Base-by-base conservation (phyloP, 176 grass and related monocot species). In the Avena eriantha region DNA sequence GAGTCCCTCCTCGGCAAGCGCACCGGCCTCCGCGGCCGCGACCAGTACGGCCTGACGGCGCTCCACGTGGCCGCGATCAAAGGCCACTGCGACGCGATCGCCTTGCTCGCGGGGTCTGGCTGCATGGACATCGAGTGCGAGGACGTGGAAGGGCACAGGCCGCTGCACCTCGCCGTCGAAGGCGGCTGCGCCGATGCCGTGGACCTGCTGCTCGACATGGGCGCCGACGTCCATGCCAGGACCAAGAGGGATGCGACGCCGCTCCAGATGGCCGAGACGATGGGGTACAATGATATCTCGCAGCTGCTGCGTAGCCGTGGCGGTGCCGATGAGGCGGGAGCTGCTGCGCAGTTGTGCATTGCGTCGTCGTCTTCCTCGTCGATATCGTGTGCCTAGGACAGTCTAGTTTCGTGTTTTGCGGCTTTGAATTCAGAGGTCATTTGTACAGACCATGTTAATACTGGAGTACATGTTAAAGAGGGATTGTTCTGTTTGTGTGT, bases 11-110 rank as follows among this genome's bases (percentile, higher is more conserved):
- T 98, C 14, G 84, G 64, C 65, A 98, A 94, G 89, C 88, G 88
- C 51, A 80, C 82, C 1, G 92, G 78, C 5, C 53, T 94, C 81
- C 78, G 61, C 66, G 92, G 96, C 15, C 81, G 84, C 66, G 96
- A 98, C 86, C 93, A 98, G 86, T 96, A 98, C 60, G 93, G 96
- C 22, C 89, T 89, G 31, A 95, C 96, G 33, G 90, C 96, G 51
- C 92, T 98, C 12, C 96, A 98, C 87, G 6, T 91, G 15, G 93
- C 92, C 0, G 91, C 96, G 7, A 94, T 98, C 88, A 98, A 96
- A 66, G 96, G 93, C 8, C 88, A 95, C 78, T 87, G 90, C 71
- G 93, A 95, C 74, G 87, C 58, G 43, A 87, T 98, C 61, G 89
- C 90, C 5, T 8, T 98, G 86, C 86, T 98, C 41, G 81, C 86